Conservation (phyloP, 345 rosid species). For the Cochlearia excelsa region DNA sequence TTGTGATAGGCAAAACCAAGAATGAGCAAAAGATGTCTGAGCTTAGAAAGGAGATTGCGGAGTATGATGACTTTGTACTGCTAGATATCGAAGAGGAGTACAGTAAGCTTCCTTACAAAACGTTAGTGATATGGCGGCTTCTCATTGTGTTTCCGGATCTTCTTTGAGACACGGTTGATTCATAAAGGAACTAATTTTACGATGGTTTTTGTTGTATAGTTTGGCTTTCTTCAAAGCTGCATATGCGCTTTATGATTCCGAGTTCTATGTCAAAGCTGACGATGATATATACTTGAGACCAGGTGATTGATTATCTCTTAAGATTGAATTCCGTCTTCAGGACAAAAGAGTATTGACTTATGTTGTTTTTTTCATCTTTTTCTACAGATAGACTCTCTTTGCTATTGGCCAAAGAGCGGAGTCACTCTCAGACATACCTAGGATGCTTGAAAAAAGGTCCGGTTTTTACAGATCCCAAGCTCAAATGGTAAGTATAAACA, state of each 20-base stretch:
- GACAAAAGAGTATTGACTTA: neutral
- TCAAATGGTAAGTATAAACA: conserved; percentile 60
- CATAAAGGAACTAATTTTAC: too few relatives aligned
- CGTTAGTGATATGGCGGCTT: conserved; percentile 46
- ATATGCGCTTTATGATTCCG: conserved; percentile 72
- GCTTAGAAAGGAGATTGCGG: conserved; percentile 65
- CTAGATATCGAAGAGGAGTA: conserved; percentile 94
- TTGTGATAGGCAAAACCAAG: conserved; percentile 68
- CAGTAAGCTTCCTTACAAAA: conserved; percentile 96
- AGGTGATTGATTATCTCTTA: conserved; percentile 42
- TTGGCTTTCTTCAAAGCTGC: conserved; percentile 90
- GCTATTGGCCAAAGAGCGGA: conserved; percentile 75
- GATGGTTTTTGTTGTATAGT: conserved; percentile 34
- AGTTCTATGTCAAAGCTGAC: conserved; percentile 92
- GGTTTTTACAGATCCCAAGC: conserved; percentile 79
- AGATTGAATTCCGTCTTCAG: neutral
- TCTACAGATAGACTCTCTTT: conserved; percentile 68
- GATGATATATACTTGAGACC: conserved; percentile 92
- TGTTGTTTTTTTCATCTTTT: conserved; percentile 12
- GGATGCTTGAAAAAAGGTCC: conserved; percentile 96
- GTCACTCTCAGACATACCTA: conserved; percentile 79
- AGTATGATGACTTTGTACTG: conserved; percentile 79
- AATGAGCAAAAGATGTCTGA: conserved; percentile 56
- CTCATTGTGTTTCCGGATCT: conserved; percentile 1
- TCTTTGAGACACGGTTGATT: neutral